Percentiles rank a stretch among this genome's conserved stretches.
Conservation (phyloP, 1,284 basidiomycete species). For the Peniophora sp. region DNA sequence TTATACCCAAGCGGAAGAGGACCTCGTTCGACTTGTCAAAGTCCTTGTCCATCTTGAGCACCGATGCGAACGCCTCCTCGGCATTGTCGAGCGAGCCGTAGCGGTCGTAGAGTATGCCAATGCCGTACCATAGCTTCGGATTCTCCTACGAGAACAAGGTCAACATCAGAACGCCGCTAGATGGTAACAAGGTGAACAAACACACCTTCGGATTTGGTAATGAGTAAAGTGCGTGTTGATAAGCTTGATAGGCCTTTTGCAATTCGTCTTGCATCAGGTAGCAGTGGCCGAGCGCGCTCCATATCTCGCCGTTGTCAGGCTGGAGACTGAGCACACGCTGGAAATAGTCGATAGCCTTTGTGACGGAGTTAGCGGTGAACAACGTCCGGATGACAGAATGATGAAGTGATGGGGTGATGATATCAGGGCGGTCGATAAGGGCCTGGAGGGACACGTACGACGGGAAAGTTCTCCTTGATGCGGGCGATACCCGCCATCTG, state of each 20-base stretch:
- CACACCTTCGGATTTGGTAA: constrained; percentile 89
- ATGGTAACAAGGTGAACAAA: constrained; percentile 6
- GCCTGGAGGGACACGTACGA: constrained; percentile 38
- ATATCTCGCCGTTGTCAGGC: constrained; percentile 91
- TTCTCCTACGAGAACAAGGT: constrained; percentile 54
- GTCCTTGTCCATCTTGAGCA: constrained; percentile 95
- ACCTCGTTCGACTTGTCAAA: constrained; percentile 99
- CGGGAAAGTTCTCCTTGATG: constrained; percentile 83
- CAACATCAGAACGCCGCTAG: constrained; percentile 14
- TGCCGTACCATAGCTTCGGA: constrained; percentile 99
- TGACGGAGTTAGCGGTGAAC: not conserved
- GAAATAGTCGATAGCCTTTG: constrained; percentile 88
- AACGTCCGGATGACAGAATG: constrained; percentile 4
- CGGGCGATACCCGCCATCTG: constrained; percentile 87
- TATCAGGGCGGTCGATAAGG: constrained; percentile 12
- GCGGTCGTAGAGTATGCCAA: constrained; percentile 97
- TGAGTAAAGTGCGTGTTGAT: constrained; percentile 96
- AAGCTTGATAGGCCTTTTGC: constrained; percentile 97
- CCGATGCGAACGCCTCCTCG: constrained; percentile 96
- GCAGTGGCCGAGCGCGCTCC: constrained; percentile 93
- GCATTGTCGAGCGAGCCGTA: constrained; percentile 98
- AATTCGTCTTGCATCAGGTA: constrained; percentile 99
- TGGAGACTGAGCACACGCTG: constrained; percentile 85
- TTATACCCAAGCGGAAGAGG: constrained; percentile 95
- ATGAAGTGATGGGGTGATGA: constrained; percentile 13